Base-by-base conservation (phyloP, 768 basidiomycete species). In the Russula olivacea region DNA sequence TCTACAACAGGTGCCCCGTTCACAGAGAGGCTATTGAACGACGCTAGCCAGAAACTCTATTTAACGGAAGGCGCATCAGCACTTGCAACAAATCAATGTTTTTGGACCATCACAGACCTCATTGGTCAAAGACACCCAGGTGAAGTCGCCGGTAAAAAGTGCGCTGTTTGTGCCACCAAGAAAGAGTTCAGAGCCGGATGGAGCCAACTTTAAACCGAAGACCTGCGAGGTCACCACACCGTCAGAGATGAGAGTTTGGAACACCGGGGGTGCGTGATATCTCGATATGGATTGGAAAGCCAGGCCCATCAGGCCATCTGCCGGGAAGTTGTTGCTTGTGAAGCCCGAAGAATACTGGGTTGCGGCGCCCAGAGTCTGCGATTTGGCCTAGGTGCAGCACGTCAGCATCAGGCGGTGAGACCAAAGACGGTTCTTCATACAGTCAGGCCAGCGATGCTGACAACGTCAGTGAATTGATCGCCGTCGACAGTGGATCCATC, bases 141-240 rank as follows among this genome's bases (percentile, higher is more conserved):
- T 62, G 38, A 66, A 66, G 43, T 32, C 17, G 19, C 64, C 66
- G 0, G 48, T 56, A 49, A 40, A 66, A 32, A 59, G 61, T 7
- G 51, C 17, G 48, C 15, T 28, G 45, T 68, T 68, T n/a, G 58
- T 59, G 5, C 66, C 66, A 30, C 66, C 66, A 38, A 66, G n/a
- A 47, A 34, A 53, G 30, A 68, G 65, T 60, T 83, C 81, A n/a
- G 80, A 77, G 25, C 74, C 76, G 12, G 71, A 69, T 19, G 72
- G 30, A 12, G 78, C 68, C 49, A 85, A 73, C 64, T 80, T 80
- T 68, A 85, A 77, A 28, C 78, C 76, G 65, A 85, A 84, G 61
- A 77, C 72, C 47, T 75, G 68, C 32, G 75, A 67, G 8, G 73
- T 61, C 2, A 75, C 69, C 38, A 65, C 61, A 15, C 71, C 72